phyloP scores from a whole-genome alignment of 768 basidiomycete species.

The Omphalotus guepiniiformis region DNA sequence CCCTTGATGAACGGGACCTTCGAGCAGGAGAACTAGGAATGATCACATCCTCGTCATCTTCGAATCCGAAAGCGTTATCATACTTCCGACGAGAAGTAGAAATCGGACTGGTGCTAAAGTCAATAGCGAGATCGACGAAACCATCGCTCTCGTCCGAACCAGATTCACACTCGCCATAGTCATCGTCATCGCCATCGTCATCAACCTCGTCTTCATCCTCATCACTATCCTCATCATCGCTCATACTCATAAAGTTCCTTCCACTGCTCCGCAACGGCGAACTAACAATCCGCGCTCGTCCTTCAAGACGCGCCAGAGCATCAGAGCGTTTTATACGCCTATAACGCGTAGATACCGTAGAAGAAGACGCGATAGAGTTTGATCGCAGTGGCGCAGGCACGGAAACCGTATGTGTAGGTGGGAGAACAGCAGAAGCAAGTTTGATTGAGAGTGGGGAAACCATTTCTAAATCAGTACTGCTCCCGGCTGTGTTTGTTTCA shows the following conservation, averaged over 20 bases:
- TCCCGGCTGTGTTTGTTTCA: background rate
- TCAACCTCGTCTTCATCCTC: slow-evolving; percentile 5
- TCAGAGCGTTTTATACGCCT: slow-evolving; percentile 6
- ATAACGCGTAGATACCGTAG: slow-evolving; percentile 5
- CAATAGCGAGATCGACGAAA: slow-evolving; percentile 5
- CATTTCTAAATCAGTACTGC: background rate
- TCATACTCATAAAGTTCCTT: slow-evolving; percentile 8
- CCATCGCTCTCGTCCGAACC: background rate
- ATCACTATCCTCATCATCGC: slow-evolving; percentile 4
- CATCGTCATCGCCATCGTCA: background rate
- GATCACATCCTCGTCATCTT: slow-evolving; percentile 5
- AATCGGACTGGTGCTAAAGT: too few species aligned
- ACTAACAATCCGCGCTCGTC: background rate
- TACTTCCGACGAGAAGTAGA: slow-evolving; percentile 2
- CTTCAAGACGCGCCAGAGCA: slow-evolving; percentile 6
- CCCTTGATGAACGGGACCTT: background rate
- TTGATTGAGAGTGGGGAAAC: background rate
- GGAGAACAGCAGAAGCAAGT: slow-evolving; percentile 1
- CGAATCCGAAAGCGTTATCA: background rate
- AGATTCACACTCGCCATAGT: background rate
- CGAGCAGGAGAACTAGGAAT: background rate
- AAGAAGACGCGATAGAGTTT: slow-evolving; percentile 1
- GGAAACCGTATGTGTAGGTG: background rate
- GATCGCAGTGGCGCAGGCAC: background rate
- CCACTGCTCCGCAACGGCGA: background rate